Conservation (phyloP, 2,329 filamentous ascomycete genomes). For the Microdochium paspali region DNA sequence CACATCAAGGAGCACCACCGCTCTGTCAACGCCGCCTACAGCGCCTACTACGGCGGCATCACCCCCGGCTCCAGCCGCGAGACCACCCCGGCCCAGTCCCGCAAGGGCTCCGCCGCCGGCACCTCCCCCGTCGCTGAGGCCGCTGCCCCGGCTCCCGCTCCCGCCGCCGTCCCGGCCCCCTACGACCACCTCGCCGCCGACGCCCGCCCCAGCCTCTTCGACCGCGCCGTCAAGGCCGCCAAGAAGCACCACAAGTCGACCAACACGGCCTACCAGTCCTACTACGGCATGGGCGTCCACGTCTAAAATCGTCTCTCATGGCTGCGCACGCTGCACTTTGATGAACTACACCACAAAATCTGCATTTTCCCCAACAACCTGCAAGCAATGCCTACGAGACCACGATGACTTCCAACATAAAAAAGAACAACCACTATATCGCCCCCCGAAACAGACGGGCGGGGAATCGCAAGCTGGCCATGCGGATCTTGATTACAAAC, state of each 20-base stretch:
- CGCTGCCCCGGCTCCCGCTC: background rate
- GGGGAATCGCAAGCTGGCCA: background rate
- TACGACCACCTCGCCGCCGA: background rate
- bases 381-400: background rate
- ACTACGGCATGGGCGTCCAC: background rate
- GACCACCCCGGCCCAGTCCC: background rate
- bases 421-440: too few species aligned
- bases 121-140: background rate
- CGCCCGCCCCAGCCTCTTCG: background rate
- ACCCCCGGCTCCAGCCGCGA: background rate
- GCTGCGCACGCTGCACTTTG: background rate
- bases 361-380: background rate
- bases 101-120: background rate
- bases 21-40: background rate
- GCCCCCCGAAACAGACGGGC: background rate
- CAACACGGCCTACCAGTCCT: background rate
- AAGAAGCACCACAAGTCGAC: conserved; percentile 1
- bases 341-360: background rate
- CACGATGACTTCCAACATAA: too few species aligned
- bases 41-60: background rate
- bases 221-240: background rate
- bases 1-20: conserved; percentile 1
- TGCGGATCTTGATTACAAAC: background rate
- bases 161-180: background rate
- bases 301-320: background rate